These are phyloP conservation scores for Dinochytrium kinnereticum DNA, from an alignment of 371 early-diverging fungal genomes.

Conservation along the genomic window DNA sequence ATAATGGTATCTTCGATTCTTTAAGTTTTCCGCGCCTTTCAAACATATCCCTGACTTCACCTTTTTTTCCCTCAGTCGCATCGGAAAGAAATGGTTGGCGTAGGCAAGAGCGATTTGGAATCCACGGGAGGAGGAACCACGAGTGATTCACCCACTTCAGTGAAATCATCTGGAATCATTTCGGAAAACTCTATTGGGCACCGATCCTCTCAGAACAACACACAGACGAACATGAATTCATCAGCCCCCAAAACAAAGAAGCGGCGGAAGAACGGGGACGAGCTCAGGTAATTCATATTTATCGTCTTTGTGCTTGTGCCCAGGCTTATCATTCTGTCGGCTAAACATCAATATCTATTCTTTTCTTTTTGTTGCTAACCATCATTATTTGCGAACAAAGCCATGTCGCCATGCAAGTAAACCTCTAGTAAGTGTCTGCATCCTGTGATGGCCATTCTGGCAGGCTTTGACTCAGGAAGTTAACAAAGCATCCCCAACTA, in stretches of 20 bases:
- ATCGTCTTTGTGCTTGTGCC: neutral
- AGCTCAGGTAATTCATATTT: neutral
- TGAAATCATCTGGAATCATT: conserved; percentile 8
- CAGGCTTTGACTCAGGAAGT: too few relatives aligned
- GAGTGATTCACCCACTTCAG: neutral
- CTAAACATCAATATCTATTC: too few relatives aligned
- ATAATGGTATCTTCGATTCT: neutral
- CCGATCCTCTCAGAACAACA: too few relatives aligned
- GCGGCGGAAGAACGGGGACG: conserved; percentile 1
- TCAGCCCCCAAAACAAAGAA: neutral
- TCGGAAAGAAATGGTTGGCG: neutral
- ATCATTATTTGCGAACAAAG: neutral
- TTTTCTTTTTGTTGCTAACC: too few relatives aligned
- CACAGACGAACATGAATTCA: too few relatives aligned
- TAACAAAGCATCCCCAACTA: too few relatives aligned
- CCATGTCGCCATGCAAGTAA: neutral
- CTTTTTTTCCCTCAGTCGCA: too few relatives aligned
- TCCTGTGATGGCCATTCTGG: neutral
- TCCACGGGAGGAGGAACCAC: neutral
- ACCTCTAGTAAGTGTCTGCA: conserved; percentile 5
- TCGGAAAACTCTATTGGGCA: too few relatives aligned
- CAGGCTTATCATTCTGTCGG: neutral
- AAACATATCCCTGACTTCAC: too few relatives aligned
- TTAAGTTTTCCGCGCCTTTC: too few relatives aligned
- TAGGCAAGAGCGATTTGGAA: neutral